Conservation (phyloP, 148 eudicot genomes). For the Vaccinium myrtillus region DNA sequence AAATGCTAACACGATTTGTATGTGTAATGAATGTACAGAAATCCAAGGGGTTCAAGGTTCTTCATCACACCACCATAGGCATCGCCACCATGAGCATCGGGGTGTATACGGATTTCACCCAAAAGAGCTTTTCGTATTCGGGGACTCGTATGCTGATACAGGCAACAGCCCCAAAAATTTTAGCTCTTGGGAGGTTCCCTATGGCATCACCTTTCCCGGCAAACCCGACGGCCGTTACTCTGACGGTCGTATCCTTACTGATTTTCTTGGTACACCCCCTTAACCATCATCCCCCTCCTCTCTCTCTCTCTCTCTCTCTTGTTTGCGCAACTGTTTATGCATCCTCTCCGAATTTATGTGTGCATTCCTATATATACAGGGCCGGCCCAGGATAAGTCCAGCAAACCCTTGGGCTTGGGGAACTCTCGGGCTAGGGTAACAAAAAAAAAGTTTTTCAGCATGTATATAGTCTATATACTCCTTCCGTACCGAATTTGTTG, state of each 20-base stretch:
- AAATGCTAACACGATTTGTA: not conserved
- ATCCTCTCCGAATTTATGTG: too few relatives aligned
- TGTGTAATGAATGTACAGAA: not conserved
- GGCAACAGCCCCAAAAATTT: conserved; percentile 45
- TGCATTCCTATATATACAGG: too few relatives aligned
- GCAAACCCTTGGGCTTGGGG: too few relatives aligned
- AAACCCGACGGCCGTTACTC: conserved; percentile 76
- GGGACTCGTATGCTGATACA: conserved; percentile 84
- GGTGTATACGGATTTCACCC: not conserved
- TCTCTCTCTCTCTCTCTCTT: too few relatives aligned
- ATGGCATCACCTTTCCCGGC: conserved; percentile 76
- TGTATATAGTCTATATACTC: too few relatives aligned
- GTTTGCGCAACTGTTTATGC: too few relatives aligned
- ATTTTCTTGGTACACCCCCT: conserved; percentile 49
- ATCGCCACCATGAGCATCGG: not conserved
- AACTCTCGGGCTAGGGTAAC: too few relatives aligned
- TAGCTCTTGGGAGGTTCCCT: conserved; percentile 56
- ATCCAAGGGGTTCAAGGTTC: conserved; percentile 8
- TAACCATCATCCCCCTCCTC: too few relatives aligned
- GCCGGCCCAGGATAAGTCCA: too few relatives aligned
- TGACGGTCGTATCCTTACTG: conserved; percentile 77
- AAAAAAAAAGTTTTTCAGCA: too few relatives aligned
- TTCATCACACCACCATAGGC: not conserved
- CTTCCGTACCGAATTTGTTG: too few relatives aligned
- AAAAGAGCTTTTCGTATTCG: conserved; percentile 70